Evolutionary conservation across 2,329 filamentous ascomycete genomes (phyloP).

Genomic region (Penicillium sp.): DNA sequence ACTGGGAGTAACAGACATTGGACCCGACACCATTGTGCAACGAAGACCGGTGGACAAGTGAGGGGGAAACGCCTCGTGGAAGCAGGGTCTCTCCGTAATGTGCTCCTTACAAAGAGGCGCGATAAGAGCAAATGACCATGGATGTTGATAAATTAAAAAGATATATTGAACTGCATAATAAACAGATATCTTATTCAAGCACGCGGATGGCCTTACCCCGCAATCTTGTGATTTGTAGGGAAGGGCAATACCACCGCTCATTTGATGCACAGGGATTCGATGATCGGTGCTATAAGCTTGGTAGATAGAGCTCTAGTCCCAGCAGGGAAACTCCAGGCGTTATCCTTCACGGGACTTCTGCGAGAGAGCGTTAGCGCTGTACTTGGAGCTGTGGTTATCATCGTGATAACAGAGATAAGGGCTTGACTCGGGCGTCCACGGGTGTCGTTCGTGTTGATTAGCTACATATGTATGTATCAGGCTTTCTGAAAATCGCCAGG

Average conservation of each 20-base stretch:
- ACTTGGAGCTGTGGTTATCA: neutral
- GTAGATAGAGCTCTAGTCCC: constrained; percentile 16
- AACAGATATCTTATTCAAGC: neutral
- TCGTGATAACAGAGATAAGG: constrained; percentile 4
- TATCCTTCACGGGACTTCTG: neutral
- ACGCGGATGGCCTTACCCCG: neutral
- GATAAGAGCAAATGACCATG: constrained; percentile 2
- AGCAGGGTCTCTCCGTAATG: neutral
- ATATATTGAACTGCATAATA: neutral
- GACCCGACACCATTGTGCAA: neutral
- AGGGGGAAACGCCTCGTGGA: neutral
- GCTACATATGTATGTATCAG: neutral
- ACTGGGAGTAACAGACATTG: neutral
- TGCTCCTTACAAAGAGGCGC: neutral
- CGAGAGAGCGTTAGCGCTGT: neutral
- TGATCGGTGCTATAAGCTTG: constrained; percentile 17
- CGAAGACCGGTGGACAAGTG: neutral
- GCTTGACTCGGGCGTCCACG: neutral
- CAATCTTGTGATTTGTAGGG: constrained; percentile 18
- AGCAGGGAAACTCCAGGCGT: constrained; percentile 28
- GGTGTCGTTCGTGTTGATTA: neutral
- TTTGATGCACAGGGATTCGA: constrained; percentile 7
- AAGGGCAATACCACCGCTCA: neutral
- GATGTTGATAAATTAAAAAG: neutral
- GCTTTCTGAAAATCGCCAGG: neutral